These are phyloP conservation scores for Sarocladium oryzae DNA, from an alignment of 2,329 filamentous ascomycete species.

Conservation along the genomic window DNA sequence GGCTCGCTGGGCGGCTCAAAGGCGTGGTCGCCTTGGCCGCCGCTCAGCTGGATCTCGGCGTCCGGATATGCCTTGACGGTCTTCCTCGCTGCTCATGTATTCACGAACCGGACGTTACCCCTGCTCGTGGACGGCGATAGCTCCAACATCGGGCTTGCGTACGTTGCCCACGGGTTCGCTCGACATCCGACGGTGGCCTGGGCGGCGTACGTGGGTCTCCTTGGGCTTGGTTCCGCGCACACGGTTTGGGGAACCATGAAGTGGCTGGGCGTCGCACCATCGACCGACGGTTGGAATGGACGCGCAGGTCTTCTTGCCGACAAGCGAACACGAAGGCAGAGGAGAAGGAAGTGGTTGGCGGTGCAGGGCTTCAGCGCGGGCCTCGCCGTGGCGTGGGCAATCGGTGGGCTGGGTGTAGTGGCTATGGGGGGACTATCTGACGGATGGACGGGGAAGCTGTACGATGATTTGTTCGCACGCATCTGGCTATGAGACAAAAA, in stretches of 20 bases:
- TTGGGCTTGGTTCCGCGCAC: conserved; percentile 65
- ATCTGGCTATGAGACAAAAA: not conserved
- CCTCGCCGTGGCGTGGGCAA: conserved; percentile 66
- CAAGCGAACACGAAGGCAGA: conserved; percentile 43
- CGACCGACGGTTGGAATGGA: conserved; percentile 39
- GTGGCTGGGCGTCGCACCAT: conserved; percentile 65
- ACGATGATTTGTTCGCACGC: conserved; percentile 46
- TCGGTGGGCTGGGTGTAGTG: conserved; percentile 72
- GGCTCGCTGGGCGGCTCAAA: conserved; percentile 21
- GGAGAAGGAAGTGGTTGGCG: conserved; percentile 61
- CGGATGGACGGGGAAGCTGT: conserved; percentile 76
- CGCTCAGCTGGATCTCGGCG: conserved; percentile 60
- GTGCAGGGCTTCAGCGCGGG: conserved; percentile 59
- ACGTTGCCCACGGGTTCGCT: conserved; percentile 79
- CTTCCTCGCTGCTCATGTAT: conserved; percentile 63
- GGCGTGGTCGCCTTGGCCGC: conserved; percentile 53
- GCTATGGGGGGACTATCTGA: conserved; percentile 61
- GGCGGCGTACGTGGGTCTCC: conserved; percentile 60
- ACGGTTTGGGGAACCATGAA: conserved; percentile 80
- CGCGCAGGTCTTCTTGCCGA: conserved; percentile 38
- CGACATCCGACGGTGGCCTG: conserved; percentile 61
- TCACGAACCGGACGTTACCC: conserved; percentile 71
- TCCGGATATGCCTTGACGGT: conserved; percentile 66
- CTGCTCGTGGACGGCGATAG: conserved; percentile 73
- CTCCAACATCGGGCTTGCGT: conserved; percentile 77